A percentile compares a stretch with the other conserved stretches of the same genome.
Evolutionary conservation across 106 monocot species (phyloP).

Genomic region (Phalaenopsis aphrodite): DNA sequence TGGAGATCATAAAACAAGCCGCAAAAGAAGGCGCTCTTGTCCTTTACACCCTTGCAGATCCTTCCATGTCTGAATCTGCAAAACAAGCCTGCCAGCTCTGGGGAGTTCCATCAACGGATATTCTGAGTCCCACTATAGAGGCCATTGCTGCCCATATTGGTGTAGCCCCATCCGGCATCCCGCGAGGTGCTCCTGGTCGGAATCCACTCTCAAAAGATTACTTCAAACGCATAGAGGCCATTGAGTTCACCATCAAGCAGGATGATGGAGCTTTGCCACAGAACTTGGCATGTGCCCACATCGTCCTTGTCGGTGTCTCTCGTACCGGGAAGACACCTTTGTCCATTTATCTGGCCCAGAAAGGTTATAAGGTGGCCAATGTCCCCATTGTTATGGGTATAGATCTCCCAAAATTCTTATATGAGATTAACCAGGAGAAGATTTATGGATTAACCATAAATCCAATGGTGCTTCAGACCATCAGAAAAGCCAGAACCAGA

Average conservation of each 20-base stretch:
- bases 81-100: slow-evolving; percentile 70
- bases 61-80: slow-evolving; percentile 60
- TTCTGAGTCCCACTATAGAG: slow-evolving; percentile 68
- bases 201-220: slow-evolving; percentile 58
- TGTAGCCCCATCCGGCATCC: slow-evolving; percentile 78
- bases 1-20: slow-evolving; percentile 84
- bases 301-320: slow-evolving; percentile 80
- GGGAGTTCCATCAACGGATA: slow-evolving; percentile 56
- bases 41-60: slow-evolving; percentile 77
- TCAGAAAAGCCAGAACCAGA: slow-evolving; percentile 78
- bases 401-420: slow-evolving; percentile 55
- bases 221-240: slow-evolving; percentile 79
- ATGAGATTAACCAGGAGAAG: slow-evolving; percentile 71
- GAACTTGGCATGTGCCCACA: slow-evolving; percentile 51
- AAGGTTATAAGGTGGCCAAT: slow-evolving; percentile 91
- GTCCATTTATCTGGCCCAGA: slow-evolving; percentile 85
- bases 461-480: slow-evolving; percentile 63
- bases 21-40: slow-evolving; percentile 75
- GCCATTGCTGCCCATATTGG: slow-evolving; percentile 83
- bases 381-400: slow-evolving; percentile 82
- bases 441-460: slow-evolving; percentile 76
- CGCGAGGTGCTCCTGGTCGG: slow-evolving; percentile 53
- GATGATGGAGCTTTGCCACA: slow-evolving; percentile 79
- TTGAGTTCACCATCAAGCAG: slow-evolving; percentile 94
- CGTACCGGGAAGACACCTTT: slow-evolving; percentile 89